phyloP scores from a whole-genome alignment of 1,284 basidiomycete species.

The Megacollybia platyphylla region DNA sequence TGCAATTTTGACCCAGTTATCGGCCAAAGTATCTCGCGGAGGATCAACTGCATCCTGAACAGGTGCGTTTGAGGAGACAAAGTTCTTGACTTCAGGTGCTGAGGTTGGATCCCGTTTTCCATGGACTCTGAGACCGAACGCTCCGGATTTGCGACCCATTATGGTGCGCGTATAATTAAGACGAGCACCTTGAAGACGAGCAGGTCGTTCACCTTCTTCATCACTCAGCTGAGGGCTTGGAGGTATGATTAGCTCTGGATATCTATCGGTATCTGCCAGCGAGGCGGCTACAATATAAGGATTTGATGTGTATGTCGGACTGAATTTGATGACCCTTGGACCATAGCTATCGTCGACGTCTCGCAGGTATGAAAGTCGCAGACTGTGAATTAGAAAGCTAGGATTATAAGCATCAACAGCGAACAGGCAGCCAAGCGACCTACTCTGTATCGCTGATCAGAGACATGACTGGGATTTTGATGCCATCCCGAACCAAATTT shows the following conservation, averaged over 20 bases:
- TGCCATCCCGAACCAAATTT: not conserved
- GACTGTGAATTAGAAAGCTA: conserved; percentile 78
- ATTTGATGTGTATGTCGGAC: conserved; percentile 60
- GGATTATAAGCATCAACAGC: not conserved
- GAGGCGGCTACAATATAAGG: conserved; percentile 68
- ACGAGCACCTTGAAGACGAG: conserved; percentile 43
- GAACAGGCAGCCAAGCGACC: conserved; percentile 8
- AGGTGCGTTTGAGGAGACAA: conserved; percentile 16
- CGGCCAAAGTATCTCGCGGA: conserved; percentile 3
- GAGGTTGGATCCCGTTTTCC: conserved; percentile 40
- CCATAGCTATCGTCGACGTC: conserved; percentile 79
- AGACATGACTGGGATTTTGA: conserved; percentile 29
- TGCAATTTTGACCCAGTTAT: conserved; percentile 14
- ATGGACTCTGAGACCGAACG: conserved; percentile 55
- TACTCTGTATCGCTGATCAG: conserved; percentile 53
- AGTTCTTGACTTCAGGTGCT: conserved; percentile 20
- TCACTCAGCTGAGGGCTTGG: conserved; percentile 59
- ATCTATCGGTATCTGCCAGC: conserved; percentile 69
- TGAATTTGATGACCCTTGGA: conserved; percentile 67
- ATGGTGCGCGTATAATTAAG: conserved; percentile 83
- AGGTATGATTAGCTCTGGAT: conserved; percentile 71
- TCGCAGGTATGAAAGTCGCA: conserved; percentile 80
- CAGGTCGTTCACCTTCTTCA: conserved; percentile 41
- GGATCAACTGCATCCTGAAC: conserved; percentile 14
- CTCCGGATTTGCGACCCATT: conserved; percentile 54